Evolutionary conservation across 495 filamentous ascomycete genomes (phyloP), one percentile per base, ranked within the genome.

Genomic region (Trypethelium eluteriae): DNA sequence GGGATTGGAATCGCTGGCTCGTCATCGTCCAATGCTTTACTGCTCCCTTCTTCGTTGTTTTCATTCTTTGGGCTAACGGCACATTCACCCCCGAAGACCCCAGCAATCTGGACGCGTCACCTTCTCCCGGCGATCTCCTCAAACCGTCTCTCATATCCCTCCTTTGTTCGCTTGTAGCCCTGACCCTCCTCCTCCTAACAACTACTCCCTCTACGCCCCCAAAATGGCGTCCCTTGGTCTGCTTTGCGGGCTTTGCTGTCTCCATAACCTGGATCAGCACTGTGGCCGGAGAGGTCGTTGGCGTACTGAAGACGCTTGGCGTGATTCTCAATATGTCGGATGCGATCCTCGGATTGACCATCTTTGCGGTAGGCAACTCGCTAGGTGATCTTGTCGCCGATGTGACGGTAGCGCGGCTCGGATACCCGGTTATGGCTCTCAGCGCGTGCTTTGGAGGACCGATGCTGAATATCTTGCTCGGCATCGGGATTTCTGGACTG

Each of bases 371-470:
- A 14, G 94, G 95, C 12, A 99, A 97, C 72, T 96, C 91, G 2
- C 81, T 98, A 6, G 93, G 95, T 11, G 95, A 99, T 72, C 80
- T 99, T 0, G 92, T 99, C 3, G 92, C 95, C 6, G 90, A 99
- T 70, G 86, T 97, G 65, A 99, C 95, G 0, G 89, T 99, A 44
- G 95, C 95, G 10, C 81, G 90, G 14, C 82, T 98, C 0, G 94
- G 95, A 0, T 96, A 92, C 76, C 95, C 95, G 0, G 92, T 98
- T 50, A 99, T 99, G 95, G 95, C 95, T 7, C 81, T 99, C 66
- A 86, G 86, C 1, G 95, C 95, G 38, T 99, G 95, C 73, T 98
- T 98, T 71, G 95, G 95, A 16, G 95, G 95, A 0, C 95, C 95
- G 0, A 91, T 99, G 91, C 83, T 99, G 35, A 99, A 99, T 72